phyloP scores from a whole-genome alignment of 2,329 filamentous ascomycete species.

The Nemania serpens region DNA sequence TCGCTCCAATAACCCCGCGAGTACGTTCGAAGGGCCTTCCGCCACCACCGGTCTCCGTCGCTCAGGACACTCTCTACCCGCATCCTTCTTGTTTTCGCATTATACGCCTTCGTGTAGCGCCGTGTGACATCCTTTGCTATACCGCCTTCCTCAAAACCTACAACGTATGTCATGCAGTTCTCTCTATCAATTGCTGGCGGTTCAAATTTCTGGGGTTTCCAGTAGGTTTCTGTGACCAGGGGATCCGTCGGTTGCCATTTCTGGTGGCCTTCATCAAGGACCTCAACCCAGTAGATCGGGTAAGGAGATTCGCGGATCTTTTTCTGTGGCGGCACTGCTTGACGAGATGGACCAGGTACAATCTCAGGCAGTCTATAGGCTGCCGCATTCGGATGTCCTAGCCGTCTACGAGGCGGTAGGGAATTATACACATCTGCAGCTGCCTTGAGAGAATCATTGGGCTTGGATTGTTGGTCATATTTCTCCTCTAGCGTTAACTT shows the following conservation, averaged over 20 bases:
- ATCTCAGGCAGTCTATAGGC: slow-evolving; percentile 56
- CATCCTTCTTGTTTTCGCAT: slow-evolving; percentile 81
- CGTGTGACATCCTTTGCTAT: slow-evolving; percentile 83
- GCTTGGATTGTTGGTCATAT: slow-evolving; percentile 47
- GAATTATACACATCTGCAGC: slow-evolving; percentile 38
- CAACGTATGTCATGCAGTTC: slow-evolving; percentile 80
- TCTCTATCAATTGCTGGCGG: slow-evolving; percentile 77
- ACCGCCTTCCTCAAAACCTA: slow-evolving; percentile 83
- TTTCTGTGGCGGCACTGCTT: slow-evolving; percentile 43
- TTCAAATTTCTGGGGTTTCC: slow-evolving; percentile 76
- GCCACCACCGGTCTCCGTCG: slow-evolving; percentile 58
- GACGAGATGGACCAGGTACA: slow-evolving; percentile 42
- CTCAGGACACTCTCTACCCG: slow-evolving; percentile 71
- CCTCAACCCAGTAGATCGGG: slow-evolving; percentile 94
- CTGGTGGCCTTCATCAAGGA: slow-evolving; percentile 81
- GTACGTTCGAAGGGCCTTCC: slow-evolving; percentile 55
- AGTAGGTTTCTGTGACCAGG: slow-evolving; percentile 76
- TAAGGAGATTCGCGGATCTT: slow-evolving; percentile 71
- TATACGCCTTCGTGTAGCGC: slow-evolving; percentile 85
- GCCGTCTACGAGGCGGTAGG: slow-evolving; percentile 50
- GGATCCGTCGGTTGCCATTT: slow-evolving; percentile 93
- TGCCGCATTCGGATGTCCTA: slow-evolving; percentile 60
- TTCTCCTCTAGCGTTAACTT: slow-evolving; percentile 42
- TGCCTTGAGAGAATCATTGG: slow-evolving; percentile 41
- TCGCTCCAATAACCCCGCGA: slow-evolving; percentile 54